Base-by-base conservation (phyloP, 495 filamentous ascomycete species). In the Bathelium albidoporum region DNA sequence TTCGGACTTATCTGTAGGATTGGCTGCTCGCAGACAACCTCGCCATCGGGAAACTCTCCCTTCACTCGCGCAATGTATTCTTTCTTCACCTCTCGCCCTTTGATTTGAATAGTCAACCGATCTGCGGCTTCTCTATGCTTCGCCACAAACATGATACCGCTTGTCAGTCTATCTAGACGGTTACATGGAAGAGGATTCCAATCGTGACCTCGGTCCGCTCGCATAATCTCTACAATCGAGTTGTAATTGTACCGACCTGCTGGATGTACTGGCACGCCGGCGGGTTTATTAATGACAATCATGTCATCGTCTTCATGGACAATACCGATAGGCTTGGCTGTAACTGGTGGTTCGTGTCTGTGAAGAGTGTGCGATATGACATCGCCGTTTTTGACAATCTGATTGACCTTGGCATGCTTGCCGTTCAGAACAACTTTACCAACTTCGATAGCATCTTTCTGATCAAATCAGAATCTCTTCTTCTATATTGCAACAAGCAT, bases 211-310 rank as follows among this genome's bases (percentile, higher is more conserved):
- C 90, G 79, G 70, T 96, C 87, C 2, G 87, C 79, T 64, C 88
- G 87, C 81, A 98, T 85, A 66, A 98, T 96, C 78, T 98, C 93
- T 24, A 96, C 80, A 44, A 98, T 80, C 1, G 89, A 89, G 74
- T 98, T 97, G 79, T 87, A 95, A 74, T 92, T 89, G 76, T 98
- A 98, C 24, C 94, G 86, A 14, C 94, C 94, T 12, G 94, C 92
- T 18, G 94, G 86, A 74, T 98, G 94, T 0, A 98, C 94, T 0
- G 94, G 94, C 22, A 98, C 82, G 12, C 94, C 94, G 24, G 94
- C 87, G 0, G 94, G 94, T 75, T 98, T 98, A 76, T 96, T 91
- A 71, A 98, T 95, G 60, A 96, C 91, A 32, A 97, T 85, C 75
- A 97, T 84, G 64, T 89, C 86, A 18, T 95, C 84, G 68, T 95